Evolutionary conservation across 176 grass and related monocot genomes (phyloP).

Genomic region (Urochloa ruziziensis): DNA sequence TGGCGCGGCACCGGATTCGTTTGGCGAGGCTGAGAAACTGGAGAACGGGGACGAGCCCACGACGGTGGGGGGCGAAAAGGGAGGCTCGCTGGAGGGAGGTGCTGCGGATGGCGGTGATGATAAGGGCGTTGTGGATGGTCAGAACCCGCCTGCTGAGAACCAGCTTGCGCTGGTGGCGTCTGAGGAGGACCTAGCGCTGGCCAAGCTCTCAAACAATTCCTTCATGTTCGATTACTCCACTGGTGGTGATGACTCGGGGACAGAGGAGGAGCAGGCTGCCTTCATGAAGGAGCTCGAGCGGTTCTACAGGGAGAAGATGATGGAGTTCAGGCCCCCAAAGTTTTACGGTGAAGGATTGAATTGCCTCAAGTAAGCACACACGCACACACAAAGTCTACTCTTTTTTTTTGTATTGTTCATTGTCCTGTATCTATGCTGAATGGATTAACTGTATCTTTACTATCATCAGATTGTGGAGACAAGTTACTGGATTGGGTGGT

Average conservation of each 20-base stretch:
- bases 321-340: constrained; percentile 91
- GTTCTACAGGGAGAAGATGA: constrained; percentile 59
- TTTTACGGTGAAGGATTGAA: constrained; percentile 93
- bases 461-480: constrained; percentile 78
- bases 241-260: constrained; percentile 76
- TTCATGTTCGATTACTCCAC: constrained; percentile 67
- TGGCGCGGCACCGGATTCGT: neutral
- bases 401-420: neutral
- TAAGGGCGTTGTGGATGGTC: constrained; percentile 22
- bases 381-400: neutral
- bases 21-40: constrained; percentile 20
- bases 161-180: neutral
- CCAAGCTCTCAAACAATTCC: constrained; percentile 40
- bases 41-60: constrained; percentile 27
- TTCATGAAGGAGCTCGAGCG: constrained; percentile 90
- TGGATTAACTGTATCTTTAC: constrained; percentile 15
- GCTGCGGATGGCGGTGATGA: neutral
- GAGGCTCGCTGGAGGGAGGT: neutral
- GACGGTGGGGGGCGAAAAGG: constrained; percentile 20
- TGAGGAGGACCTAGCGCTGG: constrained; percentile 1
- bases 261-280: constrained; percentile 77
- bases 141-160: constrained; percentile 22
- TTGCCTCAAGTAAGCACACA: constrained; percentile 87
- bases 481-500: constrained; percentile 91
- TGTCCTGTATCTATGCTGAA: neutral